These are phyloP conservation scores for Diplodia seriata DNA, from an alignment of 2,329 filamentous ascomycete genomes.

Conservation along the genomic window DNA sequence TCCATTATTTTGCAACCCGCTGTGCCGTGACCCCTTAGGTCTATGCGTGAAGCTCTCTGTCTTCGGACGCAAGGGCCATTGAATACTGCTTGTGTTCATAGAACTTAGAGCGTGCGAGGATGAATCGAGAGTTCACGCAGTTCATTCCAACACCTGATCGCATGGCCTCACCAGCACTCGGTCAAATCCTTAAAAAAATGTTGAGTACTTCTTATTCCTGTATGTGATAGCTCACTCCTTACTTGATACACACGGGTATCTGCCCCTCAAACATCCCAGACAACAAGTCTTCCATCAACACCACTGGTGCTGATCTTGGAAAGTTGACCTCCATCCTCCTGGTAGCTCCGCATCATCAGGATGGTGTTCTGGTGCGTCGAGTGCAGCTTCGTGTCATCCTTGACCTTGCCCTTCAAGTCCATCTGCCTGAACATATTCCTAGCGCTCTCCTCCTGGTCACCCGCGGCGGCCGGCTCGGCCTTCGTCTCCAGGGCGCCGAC, in stretches of 20 bases:
- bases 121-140: conserved; percentile 9
- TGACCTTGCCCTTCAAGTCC: conserved; percentile 97
- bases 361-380: conserved; percentile 98
- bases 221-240: not conserved
- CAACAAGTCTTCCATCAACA: conserved; percentile 57
- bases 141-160: not conserved
- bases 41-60: not conserved
- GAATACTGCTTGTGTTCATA: not conserved
- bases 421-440: conserved; percentile 99
- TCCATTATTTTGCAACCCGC: not conserved
- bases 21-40: not conserved
- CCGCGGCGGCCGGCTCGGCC: conserved; percentile 54
- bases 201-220: not conserved
- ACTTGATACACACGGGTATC: not conserved
- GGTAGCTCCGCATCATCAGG: conserved; percentile 79
- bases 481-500: conserved; percentile 81
- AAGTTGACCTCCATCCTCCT: conserved; percentile 68
- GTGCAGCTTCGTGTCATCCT: conserved; percentile 93
- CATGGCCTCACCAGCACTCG: not conserved
- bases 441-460: conserved; percentile 80
- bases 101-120: conserved; percentile 10
- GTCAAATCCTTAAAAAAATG: not conserved
- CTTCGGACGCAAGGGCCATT: not conserved
- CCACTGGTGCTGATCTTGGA: conserved; percentile 77
- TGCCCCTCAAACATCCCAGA: conserved; percentile 52